These are phyloP conservation scores for Tuctoria greenei DNA, from an alignment of 176 grass and related monocot species.

Conservation along the genomic window DNA sequence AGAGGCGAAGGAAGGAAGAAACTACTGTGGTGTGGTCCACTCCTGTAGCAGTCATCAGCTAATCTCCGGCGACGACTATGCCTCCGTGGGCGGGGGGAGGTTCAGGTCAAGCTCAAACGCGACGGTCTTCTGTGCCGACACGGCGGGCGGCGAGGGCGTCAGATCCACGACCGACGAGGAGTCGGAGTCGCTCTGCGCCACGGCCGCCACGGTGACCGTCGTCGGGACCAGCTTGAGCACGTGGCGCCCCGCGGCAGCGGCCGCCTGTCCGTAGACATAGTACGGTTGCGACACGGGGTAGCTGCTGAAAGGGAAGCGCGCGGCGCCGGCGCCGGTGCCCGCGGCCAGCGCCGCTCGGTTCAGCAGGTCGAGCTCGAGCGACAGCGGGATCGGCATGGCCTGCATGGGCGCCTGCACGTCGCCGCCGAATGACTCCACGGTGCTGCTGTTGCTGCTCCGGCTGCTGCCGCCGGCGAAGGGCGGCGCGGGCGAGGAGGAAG, in stretches of 20 bases:
- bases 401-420: slow-evolving; percentile 53
- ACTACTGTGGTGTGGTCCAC: not conserved
- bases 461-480: not conserved
- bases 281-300: slow-evolving; percentile 47
- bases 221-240: slow-evolving; percentile 29
- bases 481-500: not conserved
- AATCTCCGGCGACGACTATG: slow-evolving; percentile 23
- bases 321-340: not conserved
- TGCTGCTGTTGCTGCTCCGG: slow-evolving; percentile 85
- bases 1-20: too few species aligned
- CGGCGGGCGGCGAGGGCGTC: slow-evolving; percentile 37
- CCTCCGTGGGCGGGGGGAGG: slow-evolving; percentile 54
- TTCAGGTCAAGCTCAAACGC: slow-evolving; percentile 78
- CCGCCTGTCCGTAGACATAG: slow-evolving; percentile 52
- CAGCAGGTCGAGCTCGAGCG: slow-evolving; percentile 58
- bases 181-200: slow-evolving; percentile 71
- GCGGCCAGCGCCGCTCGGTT: slow-evolving; percentile 7
- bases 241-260: not conserved
- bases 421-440: slow-evolving; percentile 60
- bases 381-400: slow-evolving; percentile 48
- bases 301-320: slow-evolving; percentile 52
- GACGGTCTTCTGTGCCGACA: slow-evolving; percentile 24
- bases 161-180: slow-evolving; percentile 74
- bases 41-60: slow-evolving; percentile 13
- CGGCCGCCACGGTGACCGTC: slow-evolving; percentile 34